Evolutionary conservation across 345 rosid species (phyloP), one percentile per base, ranked within the genome.

Genomic region (Gossypium longicalyx): DNA sequence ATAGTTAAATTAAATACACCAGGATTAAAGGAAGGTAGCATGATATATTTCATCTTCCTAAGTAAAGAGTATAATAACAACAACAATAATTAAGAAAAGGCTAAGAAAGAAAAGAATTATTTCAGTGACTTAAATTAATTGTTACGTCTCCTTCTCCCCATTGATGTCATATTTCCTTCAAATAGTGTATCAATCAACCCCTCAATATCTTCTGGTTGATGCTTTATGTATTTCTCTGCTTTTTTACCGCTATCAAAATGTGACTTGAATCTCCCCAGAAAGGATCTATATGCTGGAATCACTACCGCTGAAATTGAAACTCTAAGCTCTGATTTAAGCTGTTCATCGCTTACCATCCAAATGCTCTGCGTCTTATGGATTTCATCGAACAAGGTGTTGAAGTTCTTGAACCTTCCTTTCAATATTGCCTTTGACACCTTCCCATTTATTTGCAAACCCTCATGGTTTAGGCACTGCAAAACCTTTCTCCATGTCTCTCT

Each of bases 331-430:
- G 95, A 90, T 66, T 94, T 93, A 34, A 94, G 85, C 83, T 92
- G 98, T 73, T 90, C 93, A 63, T 94, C 98, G 27, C 89, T 85
- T 61, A 94, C 97, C 53, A 94, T 88, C 98, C 98, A 94, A 2
- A 91, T 68, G 61, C 89, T 88, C 77, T 94, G 98, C 48, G 94
- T 88, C 89, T 78, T 87, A 70, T 86, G 93, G 53, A 94, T 92
- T 78, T 94, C 98, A 20, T 94, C 98, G 58, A 94, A 90, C 93
- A 86, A 0, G n/a, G 80, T 10, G 69, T 87, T 92, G 72, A 94
- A 94, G 70, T 75, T 80, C 85, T 92, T 90, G 74, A 92, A 90
- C 82, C 89, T 83, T 76, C 92, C 97, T 74, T 92, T 94, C 71
- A 94, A 77, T 58, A 85, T 87, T 0, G 88, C 78, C 80, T 92